These are phyloP conservation scores for Camelina laxa DNA, from an alignment of 345 rosid species.

Conservation along the genomic window DNA sequence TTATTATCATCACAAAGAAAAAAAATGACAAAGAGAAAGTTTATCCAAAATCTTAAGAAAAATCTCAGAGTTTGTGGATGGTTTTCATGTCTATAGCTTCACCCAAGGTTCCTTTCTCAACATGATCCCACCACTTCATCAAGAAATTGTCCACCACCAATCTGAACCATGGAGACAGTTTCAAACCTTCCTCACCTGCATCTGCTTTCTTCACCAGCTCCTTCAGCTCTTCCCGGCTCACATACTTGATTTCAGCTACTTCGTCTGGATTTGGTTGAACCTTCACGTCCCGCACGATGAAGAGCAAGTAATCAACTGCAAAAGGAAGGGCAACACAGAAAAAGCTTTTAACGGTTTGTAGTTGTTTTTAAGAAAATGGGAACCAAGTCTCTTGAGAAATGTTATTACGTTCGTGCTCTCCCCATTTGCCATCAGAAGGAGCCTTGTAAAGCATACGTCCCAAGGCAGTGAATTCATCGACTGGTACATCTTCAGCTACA, in stretches of 20 bases:
- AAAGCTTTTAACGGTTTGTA: background rate
- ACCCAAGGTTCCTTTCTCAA: conserved; percentile 71
- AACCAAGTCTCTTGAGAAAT: background rate
- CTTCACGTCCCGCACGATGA: conserved; percentile 79
- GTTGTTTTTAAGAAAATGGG: background rate
- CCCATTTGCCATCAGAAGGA: conserved; percentile 99
- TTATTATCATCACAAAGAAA: conserved; percentile 27
- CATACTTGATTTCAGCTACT: conserved; percentile 82
- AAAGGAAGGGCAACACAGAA: conserved; percentile 10
- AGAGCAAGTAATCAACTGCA: conserved; percentile 96
- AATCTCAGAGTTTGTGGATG: conserved; percentile 67
- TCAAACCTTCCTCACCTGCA: conserved; percentile 87
- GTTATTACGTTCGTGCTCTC: conserved; percentile 91
- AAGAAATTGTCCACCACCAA: conserved; percentile 92
- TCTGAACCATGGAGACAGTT: conserved; percentile 97
- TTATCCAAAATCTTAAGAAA: conserved; percentile 13
- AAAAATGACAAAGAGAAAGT: conserved; percentile 1
- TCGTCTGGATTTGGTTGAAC: conserved; percentile 90
- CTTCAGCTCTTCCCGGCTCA: conserved; percentile 74
- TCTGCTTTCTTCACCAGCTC: conserved; percentile 93
- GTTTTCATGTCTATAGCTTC: conserved; percentile 80
- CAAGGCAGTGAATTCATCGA: conserved; percentile 74
- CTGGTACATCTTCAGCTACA: conserved; percentile 86
- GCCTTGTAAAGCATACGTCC: conserved; percentile 97
- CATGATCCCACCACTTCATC: conserved; percentile 97